These are phyloP conservation scores for Candida palmyrensis DNA, from an alignment of 805 yeast genomes.

Conservation along the genomic window DNA sequence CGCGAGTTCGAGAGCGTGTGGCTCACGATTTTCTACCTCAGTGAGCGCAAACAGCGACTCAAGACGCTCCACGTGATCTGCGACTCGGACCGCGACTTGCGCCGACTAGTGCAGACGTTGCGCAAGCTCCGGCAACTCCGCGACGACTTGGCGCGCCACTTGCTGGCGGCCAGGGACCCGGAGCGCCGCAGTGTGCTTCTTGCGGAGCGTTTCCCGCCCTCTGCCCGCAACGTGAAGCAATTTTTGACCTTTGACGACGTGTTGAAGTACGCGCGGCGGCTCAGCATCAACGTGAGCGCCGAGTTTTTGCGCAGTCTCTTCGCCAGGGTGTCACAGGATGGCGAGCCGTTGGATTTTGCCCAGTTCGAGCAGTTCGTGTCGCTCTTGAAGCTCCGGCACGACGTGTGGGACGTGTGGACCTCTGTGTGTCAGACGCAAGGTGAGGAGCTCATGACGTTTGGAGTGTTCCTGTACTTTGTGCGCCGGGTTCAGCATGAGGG, in stretches of 20 bases:
- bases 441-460: slow-evolving; percentile 14
- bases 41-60: slow-evolving; percentile 53
- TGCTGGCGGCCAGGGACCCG: no score
- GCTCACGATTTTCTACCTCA: slow-evolving; percentile 75
- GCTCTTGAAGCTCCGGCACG: slow-evolving; percentile 59
- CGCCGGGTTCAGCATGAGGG: slow-evolving; percentile 43
- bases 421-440: slow-evolving; percentile 15
- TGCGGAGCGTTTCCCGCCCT: no score
- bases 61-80: slow-evolving; percentile 81
- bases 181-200: slow-evolving; percentile 20
- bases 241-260: slow-evolving; percentile 61
- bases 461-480: slow-evolving; percentile 36
- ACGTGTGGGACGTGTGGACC: slow-evolving; percentile 43
- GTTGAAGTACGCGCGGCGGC: slow-evolving; percentile 53
- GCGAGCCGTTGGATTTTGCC: slow-evolving; percentile 53
- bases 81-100: slow-evolving; percentile 52
- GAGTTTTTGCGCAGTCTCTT: slow-evolving; percentile 47
- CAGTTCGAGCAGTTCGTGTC: slow-evolving; percentile 76
- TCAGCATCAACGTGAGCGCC: slow-evolving; percentile 70
- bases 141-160: slow-evolving; percentile 54
- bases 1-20: slow-evolving; percentile 62
- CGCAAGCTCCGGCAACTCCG: slow-evolving; percentile 59
- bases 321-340: slow-evolving; percentile 30
- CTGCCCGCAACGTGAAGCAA: slow-evolving; percentile 20
- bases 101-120: slow-evolving; percentile 51